phyloP scores from a whole-genome alignment of 306 rosid species.

The Castanopsis chinensis region DNA sequence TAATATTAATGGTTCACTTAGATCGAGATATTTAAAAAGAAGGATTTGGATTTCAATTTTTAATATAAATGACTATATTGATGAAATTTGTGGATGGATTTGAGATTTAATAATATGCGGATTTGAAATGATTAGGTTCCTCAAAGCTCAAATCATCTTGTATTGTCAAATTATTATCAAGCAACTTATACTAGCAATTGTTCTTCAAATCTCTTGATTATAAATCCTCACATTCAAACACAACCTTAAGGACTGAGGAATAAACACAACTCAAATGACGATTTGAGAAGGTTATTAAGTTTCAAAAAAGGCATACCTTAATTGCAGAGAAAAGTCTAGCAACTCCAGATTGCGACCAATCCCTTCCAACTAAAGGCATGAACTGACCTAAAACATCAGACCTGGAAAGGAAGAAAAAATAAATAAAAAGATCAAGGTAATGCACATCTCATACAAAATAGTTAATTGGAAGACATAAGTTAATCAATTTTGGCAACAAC shows the following conservation, averaged over 20 bases:
- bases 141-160: too few species aligned
- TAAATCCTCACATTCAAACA: too few species aligned
- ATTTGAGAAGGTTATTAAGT: slow-evolving; percentile 1
- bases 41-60: too few species aligned
- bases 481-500: not conserved
- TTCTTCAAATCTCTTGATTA: too few species aligned
- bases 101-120: too few species aligned
- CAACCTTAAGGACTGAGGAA: not conserved
- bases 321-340: slow-evolving; percentile 91
- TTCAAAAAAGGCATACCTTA: slow-evolving; percentile 49
- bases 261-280: not conserved
- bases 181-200: too few species aligned
- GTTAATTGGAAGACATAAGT: not conserved
- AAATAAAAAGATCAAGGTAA: not conserved
- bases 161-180: too few species aligned
- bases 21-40: too few species aligned
- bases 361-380: slow-evolving; percentile 99
- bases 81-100: too few species aligned
- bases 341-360: slow-evolving; percentile 97
- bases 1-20: not conserved
- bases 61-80: too few species aligned
- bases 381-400: slow-evolving; percentile 99
- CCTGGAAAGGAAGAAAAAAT: slow-evolving; percentile 40
- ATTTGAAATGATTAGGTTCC: too few species aligned
- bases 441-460: not conserved